phyloP scores from a whole-genome alignment of 257 asterid species.

The Lycium barbarum region DNA sequence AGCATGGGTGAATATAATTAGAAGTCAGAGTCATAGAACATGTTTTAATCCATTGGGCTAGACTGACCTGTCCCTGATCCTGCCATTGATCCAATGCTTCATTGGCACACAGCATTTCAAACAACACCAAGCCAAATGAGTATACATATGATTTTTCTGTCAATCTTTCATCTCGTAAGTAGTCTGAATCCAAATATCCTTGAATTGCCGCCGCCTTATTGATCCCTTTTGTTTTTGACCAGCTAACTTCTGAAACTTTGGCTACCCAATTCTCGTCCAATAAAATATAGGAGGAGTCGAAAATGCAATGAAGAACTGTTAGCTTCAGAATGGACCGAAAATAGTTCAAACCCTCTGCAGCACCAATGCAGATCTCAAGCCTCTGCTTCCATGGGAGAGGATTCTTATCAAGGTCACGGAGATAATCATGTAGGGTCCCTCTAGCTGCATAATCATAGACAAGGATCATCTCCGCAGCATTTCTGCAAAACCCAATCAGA shows the following conservation, averaged over 20 bases:
- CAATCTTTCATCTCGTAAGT: constrained; percentile 47
- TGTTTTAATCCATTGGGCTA: constrained; percentile 70
- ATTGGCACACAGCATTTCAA: constrained; percentile 62
- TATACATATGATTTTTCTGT: constrained; percentile 61
- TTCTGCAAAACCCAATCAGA: constrained; percentile 60
- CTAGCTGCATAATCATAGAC: constrained; percentile 56
- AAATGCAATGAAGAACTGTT: constrained; percentile 56
- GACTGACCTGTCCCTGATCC: constrained; percentile 59
- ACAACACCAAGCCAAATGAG: constrained; percentile 61
- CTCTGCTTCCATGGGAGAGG: constrained; percentile 72
- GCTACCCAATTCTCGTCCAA: constrained; percentile 63
- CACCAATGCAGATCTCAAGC: constrained; percentile 69
- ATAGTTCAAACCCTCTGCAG: constrained; percentile 56
- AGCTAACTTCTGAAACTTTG: constrained; percentile 61
- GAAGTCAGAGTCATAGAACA: constrained; percentile 47
- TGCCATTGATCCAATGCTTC: constrained; percentile 57
- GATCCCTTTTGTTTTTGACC: constrained; percentile 43
- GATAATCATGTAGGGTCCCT: constrained; percentile 65
- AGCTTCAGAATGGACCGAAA: constrained; percentile 53
- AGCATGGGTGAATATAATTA: constrained; percentile 56
- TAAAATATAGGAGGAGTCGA: constrained; percentile 66
- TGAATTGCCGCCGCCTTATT: constrained; percentile 31
- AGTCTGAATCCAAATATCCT: constrained; percentile 61
- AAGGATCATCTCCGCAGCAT: constrained; percentile 54
- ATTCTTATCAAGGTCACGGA: constrained; percentile 55